Evolutionary conservation across 169 alveolate species (phyloP), one percentile per base, ranked within the genome.

Genomic region (Eimeria maxima): DNA sequence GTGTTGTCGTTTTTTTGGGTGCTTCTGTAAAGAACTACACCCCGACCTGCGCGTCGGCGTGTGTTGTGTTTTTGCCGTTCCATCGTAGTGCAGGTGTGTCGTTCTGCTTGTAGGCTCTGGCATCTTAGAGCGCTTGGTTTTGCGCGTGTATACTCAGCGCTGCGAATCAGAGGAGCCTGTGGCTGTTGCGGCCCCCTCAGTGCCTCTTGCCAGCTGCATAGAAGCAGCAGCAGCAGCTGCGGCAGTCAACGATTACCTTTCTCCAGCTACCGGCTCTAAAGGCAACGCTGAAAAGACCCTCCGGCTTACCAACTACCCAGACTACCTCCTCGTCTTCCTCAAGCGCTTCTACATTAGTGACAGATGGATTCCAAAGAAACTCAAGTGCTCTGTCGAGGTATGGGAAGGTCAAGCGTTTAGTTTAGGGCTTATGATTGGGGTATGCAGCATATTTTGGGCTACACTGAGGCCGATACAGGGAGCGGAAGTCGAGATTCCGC

Each of bases 301-400:
- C 27, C 96, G 97, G n/a, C 95, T 96, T 38, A 94, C 95, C 84
- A 87, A 93, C 53, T 97, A 95, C 94, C 97, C 98, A 10, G 96
- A 96, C 20, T 97, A 97, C 90, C 97, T 97, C 50, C 87, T 96
- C 60, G 96, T 97, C 60, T 96, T 97, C 50, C 97, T 98, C 55
- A 97, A 98, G 91, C 96, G 97, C 50, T 97, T 97, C 84, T 97
- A 96, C 76, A 96, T 95, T 13, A 97, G 96, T 60, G 96, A 95
- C 71, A 76, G 97, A 29, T 95, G 97, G 97, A 95, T 83, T 60
- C 96, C 97, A n/a, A 95, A 95, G 93, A 97, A 97, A 73, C 96
- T 97, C 78, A 93, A 97, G 38, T 88, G 96, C 55, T 93, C 96
- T 29, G 97, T 97, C 10, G 95, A 95, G 95, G 96, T 97, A n/a